phyloP scores from a whole-genome alignment of 805 yeast species.

The Candida tallmaniae region DNA sequence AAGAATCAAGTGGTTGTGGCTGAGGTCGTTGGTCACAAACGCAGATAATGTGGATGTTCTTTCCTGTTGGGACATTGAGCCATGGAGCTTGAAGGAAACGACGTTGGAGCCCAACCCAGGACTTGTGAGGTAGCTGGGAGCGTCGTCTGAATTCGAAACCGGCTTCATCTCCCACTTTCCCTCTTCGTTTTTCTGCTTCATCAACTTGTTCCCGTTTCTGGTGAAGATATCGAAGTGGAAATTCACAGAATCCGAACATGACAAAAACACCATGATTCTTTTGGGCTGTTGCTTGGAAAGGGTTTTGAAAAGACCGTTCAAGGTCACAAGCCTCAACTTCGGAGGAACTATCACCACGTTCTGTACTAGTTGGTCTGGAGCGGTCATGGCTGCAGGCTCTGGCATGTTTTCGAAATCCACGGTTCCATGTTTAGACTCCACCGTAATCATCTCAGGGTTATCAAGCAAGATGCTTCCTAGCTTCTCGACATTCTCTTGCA shows the following conservation, averaged over 20 bases:
- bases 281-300: conserved; percentile 24
- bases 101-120: conserved; percentile 45
- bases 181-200: conserved; percentile 27
- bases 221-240: conserved; percentile 80
- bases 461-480: conserved; percentile 74
- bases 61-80: conserved; percentile 79
- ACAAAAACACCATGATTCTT: conserved; percentile 77
- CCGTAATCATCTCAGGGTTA: conserved; percentile 66
- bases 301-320: conserved; percentile 60
- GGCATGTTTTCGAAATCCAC: conserved; percentile 19
- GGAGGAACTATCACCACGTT: conserved; percentile 85
- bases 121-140: conserved; percentile 45
- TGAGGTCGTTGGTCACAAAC: conserved; percentile 41
- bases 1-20: conserved; percentile 53
- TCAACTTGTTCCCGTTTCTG: conserved; percentile 45
- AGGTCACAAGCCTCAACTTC: conserved; percentile 77
- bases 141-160: conserved; percentile 18
- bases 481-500: conserved; percentile 73
- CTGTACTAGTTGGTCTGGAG: conserved; percentile 90
- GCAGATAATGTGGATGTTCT: conserved; percentile 73
- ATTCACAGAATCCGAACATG: conserved; percentile 96
- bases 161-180: conserved; percentile 16
- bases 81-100: conserved; percentile 71
- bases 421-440: conserved; percentile 22
- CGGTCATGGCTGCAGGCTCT: conserved; percentile 29